phyloP scores from a whole-genome alignment of 352 stramenopile genomes.

The Globisporangium polare region DNA sequence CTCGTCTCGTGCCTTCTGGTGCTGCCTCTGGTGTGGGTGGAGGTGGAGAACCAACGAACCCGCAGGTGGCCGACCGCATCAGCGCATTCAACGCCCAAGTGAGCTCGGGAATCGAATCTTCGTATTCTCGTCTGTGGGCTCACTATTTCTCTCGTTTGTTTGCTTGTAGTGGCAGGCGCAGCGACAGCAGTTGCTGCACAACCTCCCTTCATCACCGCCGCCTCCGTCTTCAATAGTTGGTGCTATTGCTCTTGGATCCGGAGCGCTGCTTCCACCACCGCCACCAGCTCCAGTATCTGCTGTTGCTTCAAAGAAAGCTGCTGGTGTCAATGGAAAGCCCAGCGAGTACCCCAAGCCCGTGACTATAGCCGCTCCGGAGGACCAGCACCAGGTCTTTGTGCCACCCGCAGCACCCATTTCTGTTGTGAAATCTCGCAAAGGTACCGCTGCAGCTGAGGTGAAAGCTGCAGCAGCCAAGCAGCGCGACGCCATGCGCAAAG shows the following conservation, averaged over 20 bases:
- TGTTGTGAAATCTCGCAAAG: not conserved
- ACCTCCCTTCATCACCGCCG: slow-evolving; percentile 18
- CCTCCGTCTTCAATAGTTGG: slow-evolving; percentile 9
- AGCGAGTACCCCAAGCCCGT: slow-evolving; percentile 17
- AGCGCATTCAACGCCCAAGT: slow-evolving; percentile 62
- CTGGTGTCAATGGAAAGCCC: not conserved
- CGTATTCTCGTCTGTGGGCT: not conserved
- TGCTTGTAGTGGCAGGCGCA: slow-evolving; percentile 40
- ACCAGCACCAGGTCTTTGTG: slow-evolving; percentile 5
- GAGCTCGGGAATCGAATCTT: not conserved
- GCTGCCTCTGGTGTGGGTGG: not conserved
- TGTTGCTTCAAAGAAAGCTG: slow-evolving; percentile 3
- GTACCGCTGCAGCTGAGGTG: not conserved
- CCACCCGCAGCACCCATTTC: slow-evolving; percentile 1
- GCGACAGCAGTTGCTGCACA: slow-evolving; percentile 30
- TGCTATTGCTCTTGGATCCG: not conserved
- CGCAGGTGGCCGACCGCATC: slow-evolving; percentile 27
- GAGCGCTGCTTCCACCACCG: slow-evolving; percentile 5
- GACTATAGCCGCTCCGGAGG: not conserved
- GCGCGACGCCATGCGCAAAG: slow-evolving; percentile 22
- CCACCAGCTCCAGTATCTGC: slow-evolving; percentile 11
- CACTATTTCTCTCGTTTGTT: not conserved
- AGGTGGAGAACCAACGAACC: not conserved
- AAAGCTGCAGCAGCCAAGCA: slow-evolving; percentile 13
- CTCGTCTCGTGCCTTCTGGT: not conserved